Evolutionary conservation across 108 stramenopile species (phyloP), one percentile per base, ranked within the genome.

Genomic region (Skeletonema marinoi): DNA sequence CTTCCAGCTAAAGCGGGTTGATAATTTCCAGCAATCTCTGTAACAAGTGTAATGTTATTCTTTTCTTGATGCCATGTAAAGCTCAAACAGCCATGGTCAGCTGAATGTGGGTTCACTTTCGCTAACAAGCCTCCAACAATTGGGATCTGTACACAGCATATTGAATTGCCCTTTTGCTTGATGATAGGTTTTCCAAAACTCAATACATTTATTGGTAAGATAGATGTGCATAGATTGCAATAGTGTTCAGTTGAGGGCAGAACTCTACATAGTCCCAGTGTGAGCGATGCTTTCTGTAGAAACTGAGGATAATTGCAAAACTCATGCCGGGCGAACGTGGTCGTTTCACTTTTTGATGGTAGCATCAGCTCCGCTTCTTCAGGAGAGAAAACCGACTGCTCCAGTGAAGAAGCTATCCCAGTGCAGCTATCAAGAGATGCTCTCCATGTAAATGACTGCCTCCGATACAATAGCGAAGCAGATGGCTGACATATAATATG

Each of bases 1-100:
- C 13, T 60, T 42, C 70, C 70, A 9, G 70, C 70, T 36, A 71
- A 44, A n/a, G 70, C 38, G 25, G 70, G 70, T 56, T 60, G 70
- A 16, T 62, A 71, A 30, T 61, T 36, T 14, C 70, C 70, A 2
- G n/a, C 70, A 41, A 71, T 71, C 42, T 71, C 38, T 7, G 70
- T 71, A 10, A 71, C 39, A 38, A 71, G 33, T 2, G 29, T 41
- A 60, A 71, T 71, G 9, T 6, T 21, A 21, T 71, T 60, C 11
- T 29, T 19, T 14, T 31, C 39, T 31, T 71, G 54, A 38, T 61
- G n/a, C 70, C 70, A 71, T 44, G 41, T 71, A 29, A 71, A 71
- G n/a, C 60, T 17, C 31, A 71, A 25, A 30, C 17, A 61, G 16
- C 70, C 70, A 44, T 59, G 16, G 13, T 71, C 70, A 29, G n/a